phyloP scores from a whole-genome alignment of 176 grass and related monocot genomes.

The Hsuehochloa calcarea region DNA sequence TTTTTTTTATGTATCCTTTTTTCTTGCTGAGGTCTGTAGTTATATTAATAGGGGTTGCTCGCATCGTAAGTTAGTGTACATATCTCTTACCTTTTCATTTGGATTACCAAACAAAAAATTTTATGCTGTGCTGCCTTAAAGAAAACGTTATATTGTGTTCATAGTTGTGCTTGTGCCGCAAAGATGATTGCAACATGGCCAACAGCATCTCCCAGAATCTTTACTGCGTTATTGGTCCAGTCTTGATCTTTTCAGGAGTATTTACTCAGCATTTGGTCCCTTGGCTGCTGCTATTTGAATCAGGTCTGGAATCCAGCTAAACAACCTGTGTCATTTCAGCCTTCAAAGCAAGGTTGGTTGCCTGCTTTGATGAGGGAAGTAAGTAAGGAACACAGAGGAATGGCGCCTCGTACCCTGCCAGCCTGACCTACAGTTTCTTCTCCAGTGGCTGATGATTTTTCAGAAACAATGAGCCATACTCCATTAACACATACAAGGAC shows the following conservation, averaged over 20 bases:
- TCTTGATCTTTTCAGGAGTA: not conserved
- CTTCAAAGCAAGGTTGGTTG: not conserved
- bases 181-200: not conserved
- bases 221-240: not conserved
- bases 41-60: conserved; percentile 1
- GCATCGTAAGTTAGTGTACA: conserved; percentile 24
- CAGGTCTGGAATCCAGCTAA: not conserved
- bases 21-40: not conserved
- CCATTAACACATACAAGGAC: not conserved
- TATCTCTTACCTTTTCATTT: conserved; percentile 19
- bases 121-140: not conserved
- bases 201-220: not conserved
- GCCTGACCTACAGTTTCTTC: not conserved
- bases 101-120: not conserved
- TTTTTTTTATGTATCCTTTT: not conserved
- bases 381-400: not conserved
- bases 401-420: not conserved
- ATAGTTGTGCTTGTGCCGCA: not conserved
- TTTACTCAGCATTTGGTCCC: not conserved
- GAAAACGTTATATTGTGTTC: not conserved
- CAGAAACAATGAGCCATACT: not conserved
- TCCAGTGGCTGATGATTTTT: not conserved
- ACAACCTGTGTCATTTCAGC: not conserved
- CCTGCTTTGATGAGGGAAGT: not conserved
- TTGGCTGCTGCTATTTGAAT: not conserved